Base-by-base conservation (phyloP, 1,284 basidiomycete genomes). In the Papiliotrema flavescens region DNA sequence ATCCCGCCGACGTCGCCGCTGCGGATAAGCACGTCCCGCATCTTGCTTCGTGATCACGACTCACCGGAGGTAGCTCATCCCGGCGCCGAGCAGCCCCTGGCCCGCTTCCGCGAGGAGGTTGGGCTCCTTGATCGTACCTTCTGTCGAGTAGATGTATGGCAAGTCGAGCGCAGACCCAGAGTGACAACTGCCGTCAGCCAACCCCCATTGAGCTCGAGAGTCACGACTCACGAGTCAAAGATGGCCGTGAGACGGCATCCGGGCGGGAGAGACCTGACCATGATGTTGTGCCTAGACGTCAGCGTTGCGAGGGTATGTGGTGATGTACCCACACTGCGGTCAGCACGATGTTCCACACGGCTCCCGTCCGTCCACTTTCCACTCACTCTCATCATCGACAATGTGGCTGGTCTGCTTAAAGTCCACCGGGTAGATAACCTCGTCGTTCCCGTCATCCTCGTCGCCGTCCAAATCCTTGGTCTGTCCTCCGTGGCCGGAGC, bases 101-200 rank as follows among this genome's bases (percentile, higher is more conserved):
- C 86, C 88, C 2, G 88, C 88, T 73, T 88, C 89, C 9, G 83
- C 80, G 1, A 83, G 83, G 22, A 91, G 79, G 71, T 94, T 92
- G 34, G 91, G 89, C 70, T 94, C 91, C 75, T 96, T 96, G 70
- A 95, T 79, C 70, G 90, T 93, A 51, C 92, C 92, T 75, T 94
- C 89, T 6, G 90, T 94, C 28, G 89, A 87, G 78, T 95, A 96
- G 69, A 77, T 69, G 64, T 79, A 80, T 3, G 79, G 79, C 14
- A 79, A 64, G 59, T 79, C 78, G 58, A 79, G 71, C 3, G 75
- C 76, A 0, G 78, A 76, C 2, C 77, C 79, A 7, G 76, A 78
- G 61, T 80, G 79, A 55, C 77, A 78, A 55, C 64, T 57, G 32
- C 15, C 17, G 32, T 51, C 20, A 35, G 51, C 6, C 22, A 11